Percentiles rank a stretch among this genome's conserved stretches.
Conservation (phyloP, 768 basidiomycete species). For the Gymnopilus dilepis region DNA sequence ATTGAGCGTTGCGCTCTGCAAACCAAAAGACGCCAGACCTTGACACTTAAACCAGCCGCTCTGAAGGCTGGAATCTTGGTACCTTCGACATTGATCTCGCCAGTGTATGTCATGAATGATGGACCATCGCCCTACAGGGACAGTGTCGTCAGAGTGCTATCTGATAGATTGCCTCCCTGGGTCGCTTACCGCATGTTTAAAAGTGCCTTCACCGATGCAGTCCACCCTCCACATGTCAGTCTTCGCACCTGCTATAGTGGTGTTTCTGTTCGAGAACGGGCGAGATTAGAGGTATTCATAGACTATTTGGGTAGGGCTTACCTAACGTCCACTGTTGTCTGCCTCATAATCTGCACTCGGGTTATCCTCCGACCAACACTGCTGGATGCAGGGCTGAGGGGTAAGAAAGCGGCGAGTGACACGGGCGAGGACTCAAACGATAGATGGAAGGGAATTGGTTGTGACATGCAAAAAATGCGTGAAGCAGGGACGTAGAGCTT, state of each 20-base stretch:
- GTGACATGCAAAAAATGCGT: slow-evolving; percentile 59
- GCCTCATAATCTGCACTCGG: slow-evolving; percentile 66
- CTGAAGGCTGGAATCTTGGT: slow-evolving; percentile 67
- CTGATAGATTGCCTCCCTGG: not conserved
- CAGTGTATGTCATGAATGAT: slow-evolving; percentile 65
- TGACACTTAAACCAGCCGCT: slow-evolving; percentile 66
- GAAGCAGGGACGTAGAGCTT: slow-evolving; percentile 62
- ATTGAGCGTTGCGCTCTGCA: slow-evolving; percentile 58
- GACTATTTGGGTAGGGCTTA: slow-evolving; percentile 17
- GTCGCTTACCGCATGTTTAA: slow-evolving; percentile 57
- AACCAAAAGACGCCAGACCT: slow-evolving; percentile 54
- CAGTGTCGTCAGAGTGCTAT: not conserved
- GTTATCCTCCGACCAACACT: slow-evolving; percentile 43
- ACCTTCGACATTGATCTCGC: slow-evolving; percentile 58
- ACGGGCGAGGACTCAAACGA: slow-evolving; percentile 58
- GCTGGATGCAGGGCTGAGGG: slow-evolving; percentile 55
- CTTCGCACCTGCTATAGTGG: slow-evolving; percentile 54
- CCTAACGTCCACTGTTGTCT: slow-evolving; percentile 71
- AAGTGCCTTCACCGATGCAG: slow-evolving; percentile 65
- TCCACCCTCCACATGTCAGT: slow-evolving; percentile 75
- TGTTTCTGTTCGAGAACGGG: slow-evolving; percentile 42
- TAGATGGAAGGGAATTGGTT: slow-evolving; percentile 72
- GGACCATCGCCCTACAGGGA: slow-evolving; percentile 52
- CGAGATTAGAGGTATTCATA: not conserved
- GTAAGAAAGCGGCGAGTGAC: slow-evolving; percentile 65